Base-by-base conservation (phyloP, 352 stramenopile genomes). In the Phytophthora ohioensis region DNA sequence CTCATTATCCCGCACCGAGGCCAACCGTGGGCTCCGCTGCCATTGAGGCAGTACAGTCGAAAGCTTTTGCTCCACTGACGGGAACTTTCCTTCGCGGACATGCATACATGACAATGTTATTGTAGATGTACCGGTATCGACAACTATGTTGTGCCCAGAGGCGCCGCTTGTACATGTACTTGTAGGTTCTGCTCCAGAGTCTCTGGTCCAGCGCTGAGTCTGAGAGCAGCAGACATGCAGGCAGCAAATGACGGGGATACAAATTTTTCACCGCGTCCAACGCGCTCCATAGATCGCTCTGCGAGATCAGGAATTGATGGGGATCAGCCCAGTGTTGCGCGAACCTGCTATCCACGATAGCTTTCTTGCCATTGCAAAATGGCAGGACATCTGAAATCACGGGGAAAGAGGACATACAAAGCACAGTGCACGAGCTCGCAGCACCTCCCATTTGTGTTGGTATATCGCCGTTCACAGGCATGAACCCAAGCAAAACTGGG, bases 181-280 rank as follows among this genome's bases (percentile, higher is more conserved):
- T 27, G 21, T 27, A 27, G 21, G 21, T 27, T 21, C 17, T 21
- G 17, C 0, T 21, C 41, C 41, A 46, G 21, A 21, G 4, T 46
- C 13, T 9, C 41, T 46, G 41, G 3, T 12, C 41, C 41, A 46
- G 41, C 17, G 17, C 17, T 21, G 17, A 21, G 17, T 21, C 17
- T 21, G 17, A 46, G 41, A 46, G 41, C 41, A 27, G 13, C n/a
- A 65, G 54, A 70, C 63, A 64, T 11, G 36, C 45, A 66, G 43
- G 31, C 64, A 63, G 45, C 57, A 73, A 73, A 69, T 68, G 35
- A 35, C 27, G n/a, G 49, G 15, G 60, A 66, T 56, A 74, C 17
- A 21, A 21, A 21, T 62, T 58, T 66, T 74, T 66, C 47, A 45
- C 41, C 48, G 62, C 41, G 58, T 52, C 39, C 59, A 67, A 36